These are phyloP conservation scores for Volutella citrinella DNA, from an alignment of 2,329 filamentous ascomycete species.

Conservation along the genomic window DNA sequence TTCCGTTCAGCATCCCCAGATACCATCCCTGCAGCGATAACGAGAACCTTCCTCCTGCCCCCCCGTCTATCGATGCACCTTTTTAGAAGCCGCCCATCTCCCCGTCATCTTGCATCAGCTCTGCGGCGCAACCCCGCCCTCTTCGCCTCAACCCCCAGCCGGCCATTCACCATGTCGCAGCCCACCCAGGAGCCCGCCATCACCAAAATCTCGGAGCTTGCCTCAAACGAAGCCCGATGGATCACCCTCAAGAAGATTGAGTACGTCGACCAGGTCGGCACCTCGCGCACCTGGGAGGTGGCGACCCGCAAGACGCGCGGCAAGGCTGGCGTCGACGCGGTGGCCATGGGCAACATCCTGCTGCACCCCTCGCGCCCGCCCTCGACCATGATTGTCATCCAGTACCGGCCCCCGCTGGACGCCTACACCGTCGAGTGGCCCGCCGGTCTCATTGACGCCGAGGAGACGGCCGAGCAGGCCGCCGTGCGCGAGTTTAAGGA, in stretches of 20 bases:
- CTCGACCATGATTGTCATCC: slow-evolving; percentile 24
- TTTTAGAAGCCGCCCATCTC: too few relatives aligned
- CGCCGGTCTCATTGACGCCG: slow-evolving; percentile 22
- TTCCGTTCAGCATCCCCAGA: too few relatives aligned
- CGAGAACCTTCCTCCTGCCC: too few relatives aligned
- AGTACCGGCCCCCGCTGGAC: slow-evolving; percentile 24
- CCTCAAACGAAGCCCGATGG: slow-evolving; percentile 21
- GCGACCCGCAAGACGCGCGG: slow-evolving; percentile 24
- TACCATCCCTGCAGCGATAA: too few relatives aligned
- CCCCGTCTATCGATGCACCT: too few relatives aligned
- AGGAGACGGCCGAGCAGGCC: slow-evolving; percentile 22
- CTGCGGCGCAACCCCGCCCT: too few relatives aligned
- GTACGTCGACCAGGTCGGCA: slow-evolving; percentile 24
- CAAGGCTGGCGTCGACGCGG: slow-evolving; percentile 21
- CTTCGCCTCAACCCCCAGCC: too few relatives aligned
- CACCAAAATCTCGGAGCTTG: slow-evolving; percentile 20
- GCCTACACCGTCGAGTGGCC: slow-evolving; percentile 26
- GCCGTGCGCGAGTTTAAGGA: slow-evolving; percentile 25
- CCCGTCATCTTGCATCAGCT: too few relatives aligned
- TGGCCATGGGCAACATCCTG: slow-evolving; percentile 25
- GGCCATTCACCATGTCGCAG: too few relatives aligned
- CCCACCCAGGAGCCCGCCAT: slow-evolving; percentile 23
- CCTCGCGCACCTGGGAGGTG: slow-evolving; percentile 24
- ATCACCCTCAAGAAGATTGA: slow-evolving; percentile 25
- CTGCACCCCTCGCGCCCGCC: slow-evolving; percentile 23